phyloP scores from a whole-genome alignment of 345 rosid genomes.

The Euphorbia peplus region DNA sequence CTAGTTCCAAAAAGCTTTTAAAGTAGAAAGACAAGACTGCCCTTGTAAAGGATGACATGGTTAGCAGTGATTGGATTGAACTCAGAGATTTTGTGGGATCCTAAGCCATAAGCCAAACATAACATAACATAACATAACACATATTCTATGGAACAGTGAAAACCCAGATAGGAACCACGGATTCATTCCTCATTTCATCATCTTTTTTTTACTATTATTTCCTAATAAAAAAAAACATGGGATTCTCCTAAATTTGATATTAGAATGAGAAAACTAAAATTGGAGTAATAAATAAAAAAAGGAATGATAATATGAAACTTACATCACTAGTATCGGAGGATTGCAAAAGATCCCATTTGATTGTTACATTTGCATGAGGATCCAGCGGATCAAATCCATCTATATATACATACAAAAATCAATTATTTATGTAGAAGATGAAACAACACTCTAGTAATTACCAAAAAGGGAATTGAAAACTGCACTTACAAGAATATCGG shows the following conservation, averaged over 20 bases:
- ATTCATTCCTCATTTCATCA: too few relatives aligned
- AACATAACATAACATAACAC: neutral
- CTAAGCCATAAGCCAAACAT: neutral
- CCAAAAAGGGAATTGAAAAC: too few relatives aligned
- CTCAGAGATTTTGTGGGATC: neutral
- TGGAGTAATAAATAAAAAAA: neutral
- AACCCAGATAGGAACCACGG: neutral
- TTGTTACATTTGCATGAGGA: slow-evolving; percentile 64
- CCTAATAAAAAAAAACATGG: neutral
- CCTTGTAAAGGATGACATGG: neutral
- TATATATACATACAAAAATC: too few relatives aligned
- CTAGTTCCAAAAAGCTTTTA: neutral
- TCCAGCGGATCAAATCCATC: slow-evolving; percentile 87
- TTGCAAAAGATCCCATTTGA: slow-evolving; percentile 78
- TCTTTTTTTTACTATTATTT: neutral
- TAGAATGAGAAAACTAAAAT: too few relatives aligned
- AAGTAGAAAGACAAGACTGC: neutral
- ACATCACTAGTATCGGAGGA: slow-evolving; percentile 41
- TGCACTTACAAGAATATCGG: too few relatives aligned
- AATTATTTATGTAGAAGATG: too few relatives aligned
- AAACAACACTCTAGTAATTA: too few relatives aligned
- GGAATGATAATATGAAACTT: slow-evolving; percentile 13
- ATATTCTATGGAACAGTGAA: neutral
- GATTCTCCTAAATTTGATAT: neutral
- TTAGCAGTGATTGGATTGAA: neutral